Conservation (phyloP, 768 basidiomycete species). For the Atractiella rhizophila region DNA sequence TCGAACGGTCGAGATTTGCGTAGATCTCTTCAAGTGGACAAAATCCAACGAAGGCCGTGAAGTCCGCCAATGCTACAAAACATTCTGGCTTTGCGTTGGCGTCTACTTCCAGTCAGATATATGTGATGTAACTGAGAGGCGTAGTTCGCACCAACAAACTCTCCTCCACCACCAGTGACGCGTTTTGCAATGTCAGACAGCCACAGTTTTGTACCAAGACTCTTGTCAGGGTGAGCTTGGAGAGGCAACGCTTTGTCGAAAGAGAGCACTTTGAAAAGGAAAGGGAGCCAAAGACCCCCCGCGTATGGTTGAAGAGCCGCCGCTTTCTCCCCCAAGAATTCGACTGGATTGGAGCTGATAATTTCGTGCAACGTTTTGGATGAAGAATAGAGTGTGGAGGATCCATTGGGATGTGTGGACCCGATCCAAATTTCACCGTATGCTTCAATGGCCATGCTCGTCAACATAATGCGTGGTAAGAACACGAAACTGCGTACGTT, state of each 20-base stretch:
- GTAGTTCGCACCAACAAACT: constrained; percentile 1
- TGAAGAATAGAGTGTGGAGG: constrained; percentile 1
- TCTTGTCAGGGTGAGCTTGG: constrained; percentile 8
- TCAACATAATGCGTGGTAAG: neutral
- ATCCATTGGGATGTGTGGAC: constrained; percentile 10
- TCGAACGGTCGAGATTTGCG: neutral
- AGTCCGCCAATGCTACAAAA: neutral
- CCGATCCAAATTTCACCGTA: neutral
- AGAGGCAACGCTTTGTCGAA: constrained; percentile 16
- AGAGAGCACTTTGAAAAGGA: constrained; percentile 14
- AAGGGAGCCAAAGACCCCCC: constrained; percentile 8
- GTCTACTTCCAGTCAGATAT: constrained; percentile 6
- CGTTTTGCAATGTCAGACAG: constrained; percentile 8
- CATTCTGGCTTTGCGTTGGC: constrained; percentile 14
- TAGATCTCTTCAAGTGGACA: constrained; percentile 8
- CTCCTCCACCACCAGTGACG: constrained; percentile 6
- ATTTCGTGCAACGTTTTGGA: constrained; percentile 1
- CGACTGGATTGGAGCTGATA: constrained; percentile 3
- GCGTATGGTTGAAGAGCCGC: constrained; percentile 8
- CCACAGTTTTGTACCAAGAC: constrained; percentile 3
- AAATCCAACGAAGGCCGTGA: constrained; percentile 13
- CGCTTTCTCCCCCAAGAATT: constrained; percentile 9
- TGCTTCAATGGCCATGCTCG: neutral
- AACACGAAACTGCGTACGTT: neutral
- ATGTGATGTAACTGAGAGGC: neutral